Evolutionary conservation across 2,329 filamentous ascomycete species (phyloP).

Genomic region (Corynespora cassiicola): DNA sequence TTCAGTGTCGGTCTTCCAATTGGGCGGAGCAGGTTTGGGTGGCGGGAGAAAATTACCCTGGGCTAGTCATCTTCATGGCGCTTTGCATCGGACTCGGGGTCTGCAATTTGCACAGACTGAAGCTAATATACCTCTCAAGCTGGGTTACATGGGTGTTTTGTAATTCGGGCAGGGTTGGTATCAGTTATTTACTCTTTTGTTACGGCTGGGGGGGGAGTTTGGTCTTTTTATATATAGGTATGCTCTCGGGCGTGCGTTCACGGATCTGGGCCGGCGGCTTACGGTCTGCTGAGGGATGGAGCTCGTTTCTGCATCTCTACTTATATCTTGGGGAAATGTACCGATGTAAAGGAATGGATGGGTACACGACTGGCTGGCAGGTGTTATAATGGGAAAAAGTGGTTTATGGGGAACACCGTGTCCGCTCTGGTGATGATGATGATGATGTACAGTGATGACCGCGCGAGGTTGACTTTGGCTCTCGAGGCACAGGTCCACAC

Average conservation of each 20-base stretch:
- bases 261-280: conserved; percentile 21
- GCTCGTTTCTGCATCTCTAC: conserved; percentile 20
- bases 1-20: conserved; percentile 45
- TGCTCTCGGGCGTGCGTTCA: conserved; percentile 11
- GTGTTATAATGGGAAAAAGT: conserved; percentile 39
- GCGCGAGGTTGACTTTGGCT: too few species aligned
- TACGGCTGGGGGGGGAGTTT: conserved; percentile 31
- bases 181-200: conserved; percentile 18
- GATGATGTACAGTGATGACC: neutral
- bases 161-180: conserved; percentile 31
- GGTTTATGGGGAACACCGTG: conserved; percentile 12
- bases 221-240: conserved; percentile 19
- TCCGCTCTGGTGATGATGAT: conserved; percentile 3
- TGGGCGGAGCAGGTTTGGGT: conserved; percentile 41
- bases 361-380: conserved; percentile 23
- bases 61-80: conserved; percentile 37
- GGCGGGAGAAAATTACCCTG: conserved; percentile 41
- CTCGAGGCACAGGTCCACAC: conserved; percentile 1
- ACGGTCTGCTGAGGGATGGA: conserved; percentile 18
- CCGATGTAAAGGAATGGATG: conserved; percentile 17
- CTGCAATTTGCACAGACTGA: conserved; percentile 18
- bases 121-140: conserved; percentile 37
- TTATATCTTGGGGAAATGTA: conserved; percentile 25
- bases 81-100: conserved; percentile 36
- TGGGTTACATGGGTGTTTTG: conserved; percentile 38